These are phyloP conservation scores for Eimeria praecox DNA, from an alignment of 169 alveolate genomes.

Conservation along the genomic window DNA sequence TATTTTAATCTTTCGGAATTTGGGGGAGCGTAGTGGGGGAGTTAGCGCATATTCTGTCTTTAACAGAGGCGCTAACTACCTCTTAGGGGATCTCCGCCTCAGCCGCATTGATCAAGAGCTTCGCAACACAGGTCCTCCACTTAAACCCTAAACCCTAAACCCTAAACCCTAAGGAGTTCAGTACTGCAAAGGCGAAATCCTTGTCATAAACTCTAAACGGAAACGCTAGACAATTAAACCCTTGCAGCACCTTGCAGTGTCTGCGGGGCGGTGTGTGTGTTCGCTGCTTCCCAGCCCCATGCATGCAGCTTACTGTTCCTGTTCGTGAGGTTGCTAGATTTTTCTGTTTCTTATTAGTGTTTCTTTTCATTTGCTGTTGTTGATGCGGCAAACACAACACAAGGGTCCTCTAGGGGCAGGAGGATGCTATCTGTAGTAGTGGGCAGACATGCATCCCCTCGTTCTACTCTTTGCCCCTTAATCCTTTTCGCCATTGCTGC, in stretches of 20 bases:
- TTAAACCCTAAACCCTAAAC: background rate
- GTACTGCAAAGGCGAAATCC: no score
- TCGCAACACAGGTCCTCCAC: conserved; percentile 2
- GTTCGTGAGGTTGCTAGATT: background rate
- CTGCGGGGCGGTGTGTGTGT: background rate
- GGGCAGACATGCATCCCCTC: background rate
- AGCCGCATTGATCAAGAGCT: conserved; percentile 29
- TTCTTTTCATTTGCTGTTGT: background rate
- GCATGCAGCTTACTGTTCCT: background rate
- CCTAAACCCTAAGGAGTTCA: no score
- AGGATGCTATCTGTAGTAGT: no score
- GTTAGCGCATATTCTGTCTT: conserved; percentile 38
- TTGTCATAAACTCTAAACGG: no score
- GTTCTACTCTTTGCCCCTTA: background rate
- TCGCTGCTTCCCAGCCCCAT: background rate
- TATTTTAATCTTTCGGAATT: background rate
- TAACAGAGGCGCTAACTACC: conserved; percentile 55
- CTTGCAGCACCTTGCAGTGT: no score
- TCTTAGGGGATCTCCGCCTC: conserved; percentile 50
- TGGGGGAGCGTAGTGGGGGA: conserved; percentile 43
- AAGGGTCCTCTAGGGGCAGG: background rate
- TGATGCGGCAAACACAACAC: background rate
- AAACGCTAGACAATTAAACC: no score
- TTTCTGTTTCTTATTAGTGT: background rate
- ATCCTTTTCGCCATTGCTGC: background rate